Percentiles rank a stretch among this genome's conserved stretches.
Conservation (phyloP, 164 flowering plant species). For the Dillenia suffruticosa region DNA sequence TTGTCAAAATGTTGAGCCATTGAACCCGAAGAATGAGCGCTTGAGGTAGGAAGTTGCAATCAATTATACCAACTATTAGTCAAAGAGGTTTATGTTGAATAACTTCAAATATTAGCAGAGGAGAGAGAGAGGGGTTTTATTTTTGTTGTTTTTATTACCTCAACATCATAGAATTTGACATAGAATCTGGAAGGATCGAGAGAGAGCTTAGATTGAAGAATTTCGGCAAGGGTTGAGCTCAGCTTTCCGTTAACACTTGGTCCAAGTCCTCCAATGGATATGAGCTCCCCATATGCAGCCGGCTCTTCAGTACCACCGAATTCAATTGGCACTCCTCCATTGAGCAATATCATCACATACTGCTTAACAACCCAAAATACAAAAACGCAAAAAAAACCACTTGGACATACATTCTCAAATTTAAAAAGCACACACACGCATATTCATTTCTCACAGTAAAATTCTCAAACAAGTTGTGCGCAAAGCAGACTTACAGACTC, state of each 20-base stretch:
- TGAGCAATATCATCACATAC: slow-evolving; percentile 91
- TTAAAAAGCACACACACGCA: neutral
- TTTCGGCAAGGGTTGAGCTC: slow-evolving; percentile 80
- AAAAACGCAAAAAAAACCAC: neutral
- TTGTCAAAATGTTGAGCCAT: slow-evolving; percentile 64
- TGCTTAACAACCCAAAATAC: slow-evolving; percentile 11
- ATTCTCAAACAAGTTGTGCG: slow-evolving; percentile 32
- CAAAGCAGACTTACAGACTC: slow-evolving; percentile 54
- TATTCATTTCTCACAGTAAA: slow-evolving; percentile 14
- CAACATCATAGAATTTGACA: slow-evolving; percentile 76
- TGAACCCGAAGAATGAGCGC: slow-evolving; percentile 69
- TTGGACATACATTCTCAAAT: neutral
- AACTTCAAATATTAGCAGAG: neutral
- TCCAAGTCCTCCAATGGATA: slow-evolving; percentile 82
- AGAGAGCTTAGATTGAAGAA: slow-evolving; percentile 79
- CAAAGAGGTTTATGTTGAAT: neutral
- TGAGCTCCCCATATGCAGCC: slow-evolving; percentile 87
- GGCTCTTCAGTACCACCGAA: slow-evolving; percentile 92
- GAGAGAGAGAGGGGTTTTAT: neutral
- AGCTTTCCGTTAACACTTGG: slow-evolving; percentile 80
- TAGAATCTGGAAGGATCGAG: slow-evolving; percentile 74
- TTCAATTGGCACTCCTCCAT: slow-evolving; percentile 83
- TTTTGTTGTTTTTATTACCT: slow-evolving; percentile 28
- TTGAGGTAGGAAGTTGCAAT: slow-evolving; percentile 13
- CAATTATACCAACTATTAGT: neutral